phyloP scores from a whole-genome alignment of 208 protist species.

The Acanthamoeba lenticulata region DNA sequence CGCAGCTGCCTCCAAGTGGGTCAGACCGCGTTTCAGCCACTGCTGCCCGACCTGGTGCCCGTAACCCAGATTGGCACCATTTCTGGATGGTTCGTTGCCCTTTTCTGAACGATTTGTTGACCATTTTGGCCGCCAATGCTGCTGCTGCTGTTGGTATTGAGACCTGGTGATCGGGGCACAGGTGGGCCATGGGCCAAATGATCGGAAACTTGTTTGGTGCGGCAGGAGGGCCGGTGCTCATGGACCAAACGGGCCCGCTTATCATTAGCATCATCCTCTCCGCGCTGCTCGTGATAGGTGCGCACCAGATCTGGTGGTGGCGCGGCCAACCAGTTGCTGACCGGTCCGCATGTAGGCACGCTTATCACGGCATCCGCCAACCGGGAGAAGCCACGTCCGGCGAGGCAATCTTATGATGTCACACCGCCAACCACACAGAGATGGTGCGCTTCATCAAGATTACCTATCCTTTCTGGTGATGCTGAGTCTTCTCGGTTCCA shows the following conservation, averaged over 20 bases:
- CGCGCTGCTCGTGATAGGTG: not conserved
- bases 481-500: not conserved
- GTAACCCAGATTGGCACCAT: not conserved
- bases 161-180: not conserved
- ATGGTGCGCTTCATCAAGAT: not conserved
- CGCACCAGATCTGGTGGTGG: too few relatives aligned
- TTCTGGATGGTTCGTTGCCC: not conserved
- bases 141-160: too few relatives aligned
- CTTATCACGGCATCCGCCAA: too few relatives aligned
- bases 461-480: not conserved
- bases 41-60: not conserved
- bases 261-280: not conserved
- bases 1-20: not conserved
- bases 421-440: too few relatives aligned
- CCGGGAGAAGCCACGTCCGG: too few relatives aligned
- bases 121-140: too few relatives aligned
- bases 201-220: not conserved
- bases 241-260: not conserved
- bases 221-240: not conserved
- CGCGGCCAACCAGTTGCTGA: too few relatives aligned
- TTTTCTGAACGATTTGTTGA: too few relatives aligned
- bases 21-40: not conserved
- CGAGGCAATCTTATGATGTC: too few relatives aligned
- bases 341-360: too few relatives aligned
- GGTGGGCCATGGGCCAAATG: slow-evolving; percentile 7